Evolutionary conservation across 2,329 filamentous ascomycete species (phyloP).

Genomic region (Rhynchosporium graminicola): DNA sequence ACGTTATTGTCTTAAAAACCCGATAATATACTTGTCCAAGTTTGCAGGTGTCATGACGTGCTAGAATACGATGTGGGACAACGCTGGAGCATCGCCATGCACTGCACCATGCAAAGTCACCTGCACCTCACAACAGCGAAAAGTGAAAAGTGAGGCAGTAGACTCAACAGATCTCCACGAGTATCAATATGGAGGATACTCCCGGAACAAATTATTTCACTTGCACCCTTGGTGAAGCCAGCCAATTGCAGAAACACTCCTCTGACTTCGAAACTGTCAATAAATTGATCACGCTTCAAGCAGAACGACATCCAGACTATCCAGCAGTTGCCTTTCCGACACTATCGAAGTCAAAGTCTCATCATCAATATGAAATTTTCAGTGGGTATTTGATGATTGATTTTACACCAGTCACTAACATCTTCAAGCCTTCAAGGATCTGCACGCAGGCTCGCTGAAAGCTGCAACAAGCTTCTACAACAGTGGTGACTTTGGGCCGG

Average conservation of each 20-base stretch:
- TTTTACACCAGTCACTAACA: background rate
- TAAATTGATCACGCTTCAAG: slow-evolving; percentile 52
- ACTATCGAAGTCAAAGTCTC: background rate
- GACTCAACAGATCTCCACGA: background rate
- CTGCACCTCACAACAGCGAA: background rate
- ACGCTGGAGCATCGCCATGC: background rate
- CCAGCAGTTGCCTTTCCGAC: slow-evolving; percentile 54
- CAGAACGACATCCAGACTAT: slow-evolving; percentile 41
- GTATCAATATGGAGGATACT: background rate
- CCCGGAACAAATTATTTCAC: slow-evolving; percentile 15
- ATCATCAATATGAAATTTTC: background rate
- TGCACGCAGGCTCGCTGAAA: slow-evolving; percentile 9
- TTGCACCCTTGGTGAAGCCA: slow-evolving; percentile 49
- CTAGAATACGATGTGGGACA: background rate
- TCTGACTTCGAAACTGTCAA: slow-evolving; percentile 55
- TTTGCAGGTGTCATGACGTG: slow-evolving; percentile 6
- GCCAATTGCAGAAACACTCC: slow-evolving; percentile 47
- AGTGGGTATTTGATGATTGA: background rate
- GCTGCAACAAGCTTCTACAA: background rate
- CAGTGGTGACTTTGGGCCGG: background rate
- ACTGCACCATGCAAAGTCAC: background rate
- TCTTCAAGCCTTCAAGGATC: slow-evolving; percentile 7
- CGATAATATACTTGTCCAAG: too few relatives aligned
- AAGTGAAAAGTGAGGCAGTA: background rate
- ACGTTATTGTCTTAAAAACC: too few relatives aligned